Evolutionary conservation across 2,329 filamentous ascomycete genomes (phyloP), one percentile per base, ranked within the genome.

Genomic region (Proliferodiscus dingleyae): DNA sequence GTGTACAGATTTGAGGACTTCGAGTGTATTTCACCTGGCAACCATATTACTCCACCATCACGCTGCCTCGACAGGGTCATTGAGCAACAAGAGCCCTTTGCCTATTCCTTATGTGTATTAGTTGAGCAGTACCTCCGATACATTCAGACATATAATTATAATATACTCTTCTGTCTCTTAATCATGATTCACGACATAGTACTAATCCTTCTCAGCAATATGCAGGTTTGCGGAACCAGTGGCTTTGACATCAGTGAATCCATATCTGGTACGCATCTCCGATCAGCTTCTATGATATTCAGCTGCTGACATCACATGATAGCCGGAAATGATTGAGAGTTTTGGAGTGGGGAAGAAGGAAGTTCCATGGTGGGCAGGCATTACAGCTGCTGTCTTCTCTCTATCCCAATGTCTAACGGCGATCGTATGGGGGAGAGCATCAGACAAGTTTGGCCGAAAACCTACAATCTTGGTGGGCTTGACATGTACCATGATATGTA

Each of bases 311-410:
- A 47, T 16, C n/a, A 16, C 6, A 13, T 77, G 74, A 56, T 73
- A 84, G 53, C 86, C 86, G 9, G 86, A 90, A 66, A 93, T 95
- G 86, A 85, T 95, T 46, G 77, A 83, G 56, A 84, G 81, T 62
- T 89, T 94, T 53, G 81, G 85, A 8, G 72, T 94, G 13, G 73
- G 78, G 6, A 75, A 81, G 54, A 78, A 85, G 55, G 74, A 88
- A 36, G 78, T 95, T 19, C 86, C 87, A 33, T 85, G 82, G 70
- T 91, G 85, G 84, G 86, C 83, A n/a, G 85, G 85, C 41, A 69
- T 88, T 46, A 85, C 82, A 4, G 83, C 83, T 1, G 81, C 84
- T 34, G 73, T 81, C 51, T 89, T 89, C 64, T 87, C 86, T 2
- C 64, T 89, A 9, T 74, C 78, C 23, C 87, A 91, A 66, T 85